Base-by-base conservation (phyloP, 768 basidiomycete genomes). In the Lactarius indigo region DNA sequence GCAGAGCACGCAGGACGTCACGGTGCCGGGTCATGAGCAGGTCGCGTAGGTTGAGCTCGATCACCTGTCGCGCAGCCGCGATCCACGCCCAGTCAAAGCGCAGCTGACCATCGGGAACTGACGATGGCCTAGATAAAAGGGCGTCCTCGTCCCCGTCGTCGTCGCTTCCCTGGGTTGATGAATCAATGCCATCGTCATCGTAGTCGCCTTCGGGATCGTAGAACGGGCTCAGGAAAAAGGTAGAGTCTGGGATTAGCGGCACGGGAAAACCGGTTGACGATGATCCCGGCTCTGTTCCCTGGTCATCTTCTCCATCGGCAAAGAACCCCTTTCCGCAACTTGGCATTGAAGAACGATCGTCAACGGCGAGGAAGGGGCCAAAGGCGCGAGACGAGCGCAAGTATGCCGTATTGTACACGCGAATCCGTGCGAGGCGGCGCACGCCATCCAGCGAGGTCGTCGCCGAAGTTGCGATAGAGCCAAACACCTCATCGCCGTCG, bases 21-120 rank as follows among this genome's bases (percentile, higher is more conserved):
- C 58, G 61, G 44, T 70, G 70, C 8, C 68, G 61, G n/a, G 33
- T 31, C 6, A 63, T 69, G 33, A 80, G 76, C 4, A 77, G 59
- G 13, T 84, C 83, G 13, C 75, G 77, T 65, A 86, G 62, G 65
- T 85, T 87, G 37, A 79, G 77, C 69, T 87, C 85, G 18, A 86
- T 77, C 12, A 85, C 75, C 28, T 81, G 75, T 15, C 85, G 79
- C 10, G 78, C 84, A 17, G 83, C 81, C 3, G 83, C 78, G 15
- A 86, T 79, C 73, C 78, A 86, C 2, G 76, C 75, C 73, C 85
- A 87, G 69, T 87, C 85, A 0, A 80, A 68, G 20, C 74, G 73
- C 26, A 81, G 75, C 31, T 75, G 72, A 4, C 74, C 70, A 13
- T 67, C 41, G 4, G 74, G 67, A 7, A 73, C 26, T 52, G 13